Evolutionary conservation across 2,329 filamentous ascomycete genomes (phyloP).

Genomic region (Diaporthe citri): DNA sequence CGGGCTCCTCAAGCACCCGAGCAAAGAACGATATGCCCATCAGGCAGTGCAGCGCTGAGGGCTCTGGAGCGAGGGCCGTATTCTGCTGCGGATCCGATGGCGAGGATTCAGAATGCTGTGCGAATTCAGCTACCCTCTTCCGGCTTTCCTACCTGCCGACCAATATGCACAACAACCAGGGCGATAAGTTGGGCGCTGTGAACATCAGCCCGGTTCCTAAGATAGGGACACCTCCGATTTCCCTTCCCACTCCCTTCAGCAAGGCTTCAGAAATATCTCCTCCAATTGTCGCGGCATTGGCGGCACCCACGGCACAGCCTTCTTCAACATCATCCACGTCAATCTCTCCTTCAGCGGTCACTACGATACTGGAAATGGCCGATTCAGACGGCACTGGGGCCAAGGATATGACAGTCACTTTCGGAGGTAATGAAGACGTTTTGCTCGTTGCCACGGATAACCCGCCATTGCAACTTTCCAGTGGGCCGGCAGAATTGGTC

Average conservation of each 20-base stretch:
- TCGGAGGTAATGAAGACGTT: background rate
- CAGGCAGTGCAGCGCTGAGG: constrained; percentile 21
- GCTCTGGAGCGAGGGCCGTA: background rate
- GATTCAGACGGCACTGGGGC: background rate
- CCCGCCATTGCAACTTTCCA: background rate
- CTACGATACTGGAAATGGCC: background rate
- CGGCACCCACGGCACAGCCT: background rate
- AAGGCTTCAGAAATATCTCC: background rate
- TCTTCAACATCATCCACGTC: background rate
- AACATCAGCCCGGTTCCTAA: background rate
- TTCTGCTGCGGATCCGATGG: constrained; percentile 28
- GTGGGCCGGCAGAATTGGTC: background rate
- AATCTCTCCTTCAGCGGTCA: background rate
- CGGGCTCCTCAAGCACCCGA: background rate
- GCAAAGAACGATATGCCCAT: constrained; percentile 15
- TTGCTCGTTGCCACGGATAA: background rate
- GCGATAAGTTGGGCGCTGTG: background rate
- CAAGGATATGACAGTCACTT: background rate
- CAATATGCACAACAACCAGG: background rate
- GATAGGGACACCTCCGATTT: background rate
- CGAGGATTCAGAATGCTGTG: constrained; percentile 17
- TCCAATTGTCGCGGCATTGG: background rate
- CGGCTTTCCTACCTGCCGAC: background rate
- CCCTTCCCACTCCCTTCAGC: background rate
- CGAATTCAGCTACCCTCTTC: constrained; percentile 16